Base-by-base conservation (phyloP, 2,329 filamentous ascomycete species). In the Claviceps pazoutovae region DNA sequence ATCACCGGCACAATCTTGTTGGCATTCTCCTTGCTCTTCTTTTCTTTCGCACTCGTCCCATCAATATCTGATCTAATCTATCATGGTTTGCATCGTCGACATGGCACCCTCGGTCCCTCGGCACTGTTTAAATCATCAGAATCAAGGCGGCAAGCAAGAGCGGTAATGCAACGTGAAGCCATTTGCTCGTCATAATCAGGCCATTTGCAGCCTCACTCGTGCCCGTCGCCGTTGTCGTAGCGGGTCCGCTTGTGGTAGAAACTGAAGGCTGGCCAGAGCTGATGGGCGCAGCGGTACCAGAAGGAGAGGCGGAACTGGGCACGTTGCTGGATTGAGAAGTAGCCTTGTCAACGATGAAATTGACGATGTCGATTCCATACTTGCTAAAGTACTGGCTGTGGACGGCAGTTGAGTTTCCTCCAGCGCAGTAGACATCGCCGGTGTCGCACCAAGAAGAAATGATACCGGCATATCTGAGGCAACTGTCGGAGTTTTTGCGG, bases 361-460 rank as follows among this genome's bases (percentile, higher is more conserved):
- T 58, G 50, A 62, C 61, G 2, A 66, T 61, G 2, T 67, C 59
- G 17, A 59, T 55, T 43, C 62, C 63, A 57, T 71, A 71, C 30
- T 57, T 62, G 16, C 46, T 23, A 13, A 71, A 56, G 56, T 74
- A 74, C 23, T 54, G 51, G 19, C 62, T 60, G 55, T 70, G 70
- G 1, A 67, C 63, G 3, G 51, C 51, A 2, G 39, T 52, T 42
- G 60, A 56, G 3, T 56, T 37, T 39, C 69, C 70, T 7, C 42
- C 3, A 57, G 66, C 68, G 57, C 69, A 71, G 60, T 68, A 72
- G 16, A 60, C 53, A 54, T 74, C 71, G 47, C 68, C 68, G 0
- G 56, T 63, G 59, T 72, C 69, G 59, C 69, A 72, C 59, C 66
- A 72, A 3, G 69, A 69, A 45, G 63, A 59, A 45, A 72, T 57